Evolutionary conservation across 768 basidiomycete species (phyloP).

Genomic region (Fomitopsis serialis): DNA sequence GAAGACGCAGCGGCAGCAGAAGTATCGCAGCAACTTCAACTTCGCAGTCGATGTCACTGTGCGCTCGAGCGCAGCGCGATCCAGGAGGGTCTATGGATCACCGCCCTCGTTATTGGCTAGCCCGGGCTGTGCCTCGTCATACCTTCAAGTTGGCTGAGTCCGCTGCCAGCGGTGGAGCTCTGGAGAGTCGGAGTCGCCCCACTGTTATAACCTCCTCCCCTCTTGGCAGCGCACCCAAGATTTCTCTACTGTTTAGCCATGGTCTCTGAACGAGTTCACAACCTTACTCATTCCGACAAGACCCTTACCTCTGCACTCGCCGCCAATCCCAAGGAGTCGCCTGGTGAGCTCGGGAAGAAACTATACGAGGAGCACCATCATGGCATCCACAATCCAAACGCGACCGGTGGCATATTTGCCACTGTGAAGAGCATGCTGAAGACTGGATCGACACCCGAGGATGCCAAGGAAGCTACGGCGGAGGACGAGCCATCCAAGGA

Average conservation of each 20-base stretch:
- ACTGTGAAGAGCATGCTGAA: constrained; percentile 2
- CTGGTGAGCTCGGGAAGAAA: constrained; percentile 5
- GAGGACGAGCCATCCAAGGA: constrained; percentile 28
- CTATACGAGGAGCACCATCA: constrained; percentile 6
- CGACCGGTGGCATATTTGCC: constrained; percentile 1
- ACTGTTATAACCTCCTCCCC: too few relatives aligned
- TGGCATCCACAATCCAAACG: constrained; percentile 1
- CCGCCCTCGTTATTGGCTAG: too few relatives aligned
- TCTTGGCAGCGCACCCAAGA: too few relatives aligned
- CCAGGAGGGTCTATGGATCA: too few relatives aligned
- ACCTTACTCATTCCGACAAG: constrained; percentile 5
- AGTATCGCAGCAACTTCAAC: too few relatives aligned
- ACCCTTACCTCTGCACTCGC: constrained; percentile 4
- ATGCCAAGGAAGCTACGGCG: not conserved
- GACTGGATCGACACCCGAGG: not conserved
- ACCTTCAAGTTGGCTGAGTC: too few relatives aligned
- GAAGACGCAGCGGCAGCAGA: too few relatives aligned
- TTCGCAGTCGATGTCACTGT: too few relatives aligned
- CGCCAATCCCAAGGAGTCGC: not conserved
- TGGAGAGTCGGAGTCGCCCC: too few relatives aligned
- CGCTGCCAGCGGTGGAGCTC: too few relatives aligned
- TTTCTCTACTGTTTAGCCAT: not conserved
- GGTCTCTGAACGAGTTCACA: constrained; percentile 1
- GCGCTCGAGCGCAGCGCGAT: too few relatives aligned
- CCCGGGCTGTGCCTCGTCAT: too few relatives aligned